These are phyloP conservation scores for Leccinum sublutescens DNA, from an alignment of 768 basidiomycete species.

Conservation along the genomic window DNA sequence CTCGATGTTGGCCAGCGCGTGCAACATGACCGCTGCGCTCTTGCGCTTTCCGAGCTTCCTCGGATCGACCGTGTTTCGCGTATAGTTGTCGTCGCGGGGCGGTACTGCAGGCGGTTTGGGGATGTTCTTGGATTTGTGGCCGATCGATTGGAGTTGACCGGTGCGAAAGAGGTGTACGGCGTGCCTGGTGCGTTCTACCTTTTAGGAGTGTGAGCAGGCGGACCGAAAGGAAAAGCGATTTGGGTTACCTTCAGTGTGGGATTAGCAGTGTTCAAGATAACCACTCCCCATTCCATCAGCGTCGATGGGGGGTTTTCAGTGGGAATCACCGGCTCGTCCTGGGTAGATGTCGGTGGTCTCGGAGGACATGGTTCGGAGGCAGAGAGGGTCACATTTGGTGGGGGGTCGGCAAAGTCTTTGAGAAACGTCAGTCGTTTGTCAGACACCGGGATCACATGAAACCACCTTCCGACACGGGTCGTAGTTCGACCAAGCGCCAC, in stretches of 20 bases:
- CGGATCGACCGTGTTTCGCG: constrained; percentile 45
- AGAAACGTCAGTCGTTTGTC: constrained; percentile 9
- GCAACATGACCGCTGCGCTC: constrained; percentile 38
- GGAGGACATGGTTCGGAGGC: background rate
- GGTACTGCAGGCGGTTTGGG: constrained; percentile 23
- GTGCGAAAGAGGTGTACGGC: constrained; percentile 69
- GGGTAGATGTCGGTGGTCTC: background rate
- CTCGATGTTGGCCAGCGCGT: background rate
- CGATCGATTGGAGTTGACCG: constrained; percentile 65
- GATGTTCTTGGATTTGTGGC: constrained; percentile 48
- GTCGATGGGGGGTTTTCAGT: constrained; percentile 47
- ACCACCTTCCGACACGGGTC: constrained; percentile 43
- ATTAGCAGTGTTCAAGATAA: constrained; percentile 68
- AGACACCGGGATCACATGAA: constrained; percentile 26
- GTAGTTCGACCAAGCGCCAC: constrained; percentile 54
- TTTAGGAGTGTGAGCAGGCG: background rate
- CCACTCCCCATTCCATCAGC: constrained; percentile 73
- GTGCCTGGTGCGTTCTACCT: constrained; percentile 66
- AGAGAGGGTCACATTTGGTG: constrained; percentile 28
- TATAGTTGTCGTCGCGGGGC: constrained; percentile 50
- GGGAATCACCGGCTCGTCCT: background rate
- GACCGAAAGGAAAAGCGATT: background rate
- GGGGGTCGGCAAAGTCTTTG: constrained; percentile 66
- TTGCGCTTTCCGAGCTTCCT: constrained; percentile 58
- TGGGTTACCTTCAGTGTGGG: background rate